A percentile compares a stretch with the other conserved stretches of the same genome.
phyloP scores from a whole-genome alignment of 805 yeast species.

The Kodamaea nitidulidarum region DNA sequence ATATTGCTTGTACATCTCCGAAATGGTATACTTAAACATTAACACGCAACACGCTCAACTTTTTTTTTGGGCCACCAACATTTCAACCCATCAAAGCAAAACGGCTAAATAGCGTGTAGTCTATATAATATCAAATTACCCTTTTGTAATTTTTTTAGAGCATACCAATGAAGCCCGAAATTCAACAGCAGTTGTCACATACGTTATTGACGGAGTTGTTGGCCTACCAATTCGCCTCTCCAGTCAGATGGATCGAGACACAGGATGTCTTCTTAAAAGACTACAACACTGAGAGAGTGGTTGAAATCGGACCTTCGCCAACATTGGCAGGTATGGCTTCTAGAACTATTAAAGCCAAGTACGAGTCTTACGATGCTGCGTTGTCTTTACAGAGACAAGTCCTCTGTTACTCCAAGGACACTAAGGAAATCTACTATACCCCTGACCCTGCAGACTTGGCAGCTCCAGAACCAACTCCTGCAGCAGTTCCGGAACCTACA shows the following conservation, averaged over 20 bases:
- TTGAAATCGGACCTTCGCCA: constrained; percentile 98
- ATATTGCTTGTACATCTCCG: neutral
- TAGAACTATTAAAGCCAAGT: constrained; percentile 90
- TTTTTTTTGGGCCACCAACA: constrained; percentile 4
- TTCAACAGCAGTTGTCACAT: constrained; percentile 96
- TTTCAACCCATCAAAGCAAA: neutral
- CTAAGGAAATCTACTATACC: constrained; percentile 93
- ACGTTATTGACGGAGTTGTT: constrained; percentile 88
- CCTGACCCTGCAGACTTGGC: constrained; percentile 65
- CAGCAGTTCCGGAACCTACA: constrained; percentile 20
- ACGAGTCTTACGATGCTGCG: constrained; percentile 97
- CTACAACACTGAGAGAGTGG: constrained; percentile 93
- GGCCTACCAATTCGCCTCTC: constrained; percentile 98
- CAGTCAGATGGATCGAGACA: constrained; percentile 99
- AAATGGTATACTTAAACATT: neutral
- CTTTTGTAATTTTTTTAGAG: neutral
- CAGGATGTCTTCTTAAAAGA: constrained; percentile 96
- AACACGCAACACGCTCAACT: constrained; percentile 3
- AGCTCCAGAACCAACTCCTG: constrained; percentile 20
- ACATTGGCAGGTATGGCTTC: constrained; percentile 98
- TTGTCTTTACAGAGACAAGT: constrained; percentile 90
- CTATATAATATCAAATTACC: neutral
- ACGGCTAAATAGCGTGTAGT: constrained; percentile 1
- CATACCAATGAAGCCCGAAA: constrained; percentile 75
- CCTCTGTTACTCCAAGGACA: constrained; percentile 91